A percentile compares a stretch with the other conserved stretches of the same genome.
phyloP scores from a whole-genome alignment of 257 asterid genomes.

The Capsicum pubescens region DNA sequence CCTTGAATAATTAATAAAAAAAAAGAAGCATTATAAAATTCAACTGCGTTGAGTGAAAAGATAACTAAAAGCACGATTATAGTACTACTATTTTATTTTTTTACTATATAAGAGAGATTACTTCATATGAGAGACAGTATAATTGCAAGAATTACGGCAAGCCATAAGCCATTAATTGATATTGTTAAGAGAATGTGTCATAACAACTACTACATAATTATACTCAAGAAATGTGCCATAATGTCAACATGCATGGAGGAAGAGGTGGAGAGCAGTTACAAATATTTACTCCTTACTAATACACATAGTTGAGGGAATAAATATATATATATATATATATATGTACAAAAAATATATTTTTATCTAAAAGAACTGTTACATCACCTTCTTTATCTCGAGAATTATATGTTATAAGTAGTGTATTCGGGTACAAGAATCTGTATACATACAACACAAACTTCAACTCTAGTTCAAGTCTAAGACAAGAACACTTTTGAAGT shows the following conservation, averaged over 20 bases:
- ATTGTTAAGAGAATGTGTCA: neutral
- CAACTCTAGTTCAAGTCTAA: too few species aligned
- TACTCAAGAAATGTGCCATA: neutral
- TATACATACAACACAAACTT: too few species aligned
- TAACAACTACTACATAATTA: neutral
- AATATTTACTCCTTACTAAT: too few species aligned
- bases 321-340: too few species aligned
- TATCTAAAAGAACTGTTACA: too few species aligned
- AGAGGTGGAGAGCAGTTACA: neutral
- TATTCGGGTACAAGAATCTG: too few species aligned
- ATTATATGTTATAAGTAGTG: too few species aligned
- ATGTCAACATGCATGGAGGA: slow-evolving; percentile 15
- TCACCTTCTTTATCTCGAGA: too few species aligned
- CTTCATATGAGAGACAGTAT: neutral
- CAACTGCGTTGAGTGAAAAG: neutral
- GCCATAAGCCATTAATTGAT: neutral
- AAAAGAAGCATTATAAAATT: neutral
- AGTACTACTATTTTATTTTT: neutral
- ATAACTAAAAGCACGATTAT: neutral
- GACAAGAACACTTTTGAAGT: too few species aligned
- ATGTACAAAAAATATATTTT: too few species aligned
- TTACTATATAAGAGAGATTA: neutral
- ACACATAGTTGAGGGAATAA: too few species aligned
- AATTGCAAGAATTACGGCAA: neutral
- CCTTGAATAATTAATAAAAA: too few species aligned